Percentiles rank a stretch among this genome's conserved stretches.
Conservation (phyloP, 495 filamentous ascomycete genomes). For the Talaromyces borbonicus region DNA sequence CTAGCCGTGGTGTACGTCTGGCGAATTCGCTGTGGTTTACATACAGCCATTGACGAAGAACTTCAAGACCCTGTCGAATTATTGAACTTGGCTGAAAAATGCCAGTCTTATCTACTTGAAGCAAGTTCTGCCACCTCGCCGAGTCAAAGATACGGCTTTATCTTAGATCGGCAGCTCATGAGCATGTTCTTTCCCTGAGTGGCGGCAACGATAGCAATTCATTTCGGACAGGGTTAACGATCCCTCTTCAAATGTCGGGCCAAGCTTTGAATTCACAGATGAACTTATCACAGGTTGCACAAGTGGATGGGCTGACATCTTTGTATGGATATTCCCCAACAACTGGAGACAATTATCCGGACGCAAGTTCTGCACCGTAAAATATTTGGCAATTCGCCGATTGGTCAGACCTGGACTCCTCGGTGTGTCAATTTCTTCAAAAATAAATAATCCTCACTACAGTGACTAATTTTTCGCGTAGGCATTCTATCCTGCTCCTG, state of each 20-base stretch:
- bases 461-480: neutral
- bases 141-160: slow-evolving; percentile 16
- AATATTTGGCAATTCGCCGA: slow-evolving; percentile 14
- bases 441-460: neutral
- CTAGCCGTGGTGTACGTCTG: slow-evolving; percentile 26
- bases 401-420: slow-evolving; percentile 17
- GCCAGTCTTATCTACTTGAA: neutral
- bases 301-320: neutral
- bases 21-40: slow-evolving; percentile 18
- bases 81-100: neutral
- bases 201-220: neutral
- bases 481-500: neutral
- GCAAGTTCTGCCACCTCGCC: slow-evolving; percentile 9
- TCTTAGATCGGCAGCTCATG: slow-evolving; percentile 13
- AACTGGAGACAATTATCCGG: neutral
- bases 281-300: neutral
- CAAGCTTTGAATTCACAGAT: neutral
- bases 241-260: too few species aligned
- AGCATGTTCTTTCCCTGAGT: neutral
- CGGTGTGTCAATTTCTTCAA: slow-evolving; percentile 9
- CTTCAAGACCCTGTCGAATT: neutral
- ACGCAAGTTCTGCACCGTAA: slow-evolving; percentile 3
- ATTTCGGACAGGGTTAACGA: neutral
- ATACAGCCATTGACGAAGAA: neutral
- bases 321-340: neutral